A percentile compares a stretch with the other conserved stretches of the same genome.
phyloP scores from a whole-genome alignment of 768 basidiomycete genomes.

The Leccinum fibrillosum region DNA sequence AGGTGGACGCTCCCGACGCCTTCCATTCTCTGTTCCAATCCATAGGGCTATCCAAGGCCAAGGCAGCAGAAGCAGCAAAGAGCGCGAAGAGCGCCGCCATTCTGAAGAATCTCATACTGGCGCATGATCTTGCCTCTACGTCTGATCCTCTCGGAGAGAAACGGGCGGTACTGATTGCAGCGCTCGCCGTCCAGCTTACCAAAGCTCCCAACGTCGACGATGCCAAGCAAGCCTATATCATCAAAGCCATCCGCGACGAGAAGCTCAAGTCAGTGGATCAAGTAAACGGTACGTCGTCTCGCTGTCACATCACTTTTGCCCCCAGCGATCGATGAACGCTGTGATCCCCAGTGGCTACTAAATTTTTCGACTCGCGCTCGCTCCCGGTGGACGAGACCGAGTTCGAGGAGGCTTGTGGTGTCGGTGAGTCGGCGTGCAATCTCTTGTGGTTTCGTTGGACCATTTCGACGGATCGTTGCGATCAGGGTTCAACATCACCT shows the following conservation, averaged over 20 bases:
- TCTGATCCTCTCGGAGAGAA: constrained; percentile 66
- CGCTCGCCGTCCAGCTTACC: constrained; percentile 57
- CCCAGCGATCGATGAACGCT: constrained; percentile 3
- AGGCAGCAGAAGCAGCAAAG: constrained; percentile 81
- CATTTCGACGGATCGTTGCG: neutral
- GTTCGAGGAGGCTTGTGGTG: constrained; percentile 80
- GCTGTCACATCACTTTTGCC: neutral
- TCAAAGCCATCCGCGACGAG: constrained; percentile 67
- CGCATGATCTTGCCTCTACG: constrained; percentile 40
- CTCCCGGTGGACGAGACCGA: constrained; percentile 61
- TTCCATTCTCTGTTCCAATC: constrained; percentile 56
- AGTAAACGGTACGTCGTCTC: constrained; percentile 62
- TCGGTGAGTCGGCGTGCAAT: constrained; percentile 57
- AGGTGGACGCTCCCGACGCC: constrained; percentile 11
- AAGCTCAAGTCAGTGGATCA: constrained; percentile 82
- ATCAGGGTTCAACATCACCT: constrained; percentile 75
- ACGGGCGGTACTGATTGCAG: constrained; percentile 64
- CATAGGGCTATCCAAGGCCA: constrained; percentile 71
- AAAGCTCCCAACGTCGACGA: constrained; percentile 52
- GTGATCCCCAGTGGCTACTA: constrained; percentile 49
- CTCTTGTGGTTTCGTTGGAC: neutral
- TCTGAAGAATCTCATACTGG: constrained; percentile 67
- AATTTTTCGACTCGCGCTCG: constrained; percentile 62
- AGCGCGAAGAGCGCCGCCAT: constrained; percentile 71
- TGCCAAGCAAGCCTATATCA: constrained; percentile 57